Percentiles rank a stretch among this genome's conserved stretches.
phyloP scores from a whole-genome alignment of 176 grass and related monocot genomes.

The Avena insularis region DNA sequence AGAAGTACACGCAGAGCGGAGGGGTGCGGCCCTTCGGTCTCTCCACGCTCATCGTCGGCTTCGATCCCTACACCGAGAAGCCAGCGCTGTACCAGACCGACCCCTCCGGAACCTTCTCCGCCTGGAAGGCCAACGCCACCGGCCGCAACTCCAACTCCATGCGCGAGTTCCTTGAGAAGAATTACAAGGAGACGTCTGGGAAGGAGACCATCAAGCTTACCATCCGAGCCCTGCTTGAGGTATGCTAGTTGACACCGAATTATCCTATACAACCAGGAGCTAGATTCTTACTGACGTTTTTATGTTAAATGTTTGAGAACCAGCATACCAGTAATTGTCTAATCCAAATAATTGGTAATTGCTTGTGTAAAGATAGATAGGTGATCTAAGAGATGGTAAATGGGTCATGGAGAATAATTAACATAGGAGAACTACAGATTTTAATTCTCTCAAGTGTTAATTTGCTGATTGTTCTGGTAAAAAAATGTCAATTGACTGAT shows the following conservation, averaged over 20 bases:
- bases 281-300: slow-evolving; percentile 23
- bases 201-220: slow-evolving; percentile 95
- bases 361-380: not conserved
- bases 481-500: not conserved
- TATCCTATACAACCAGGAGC: not conserved
- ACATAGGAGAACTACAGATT: not conserved
- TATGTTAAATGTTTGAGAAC: not conserved
- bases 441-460: not conserved
- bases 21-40: slow-evolving; percentile 88
- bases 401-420: not conserved
- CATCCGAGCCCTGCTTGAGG: slow-evolving; percentile 88
- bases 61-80: slow-evolving; percentile 77
- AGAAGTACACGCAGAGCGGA: slow-evolving; percentile 93
- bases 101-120: slow-evolving; percentile 89
- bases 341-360: not conserved
- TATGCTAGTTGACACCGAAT: slow-evolving; percentile 35
- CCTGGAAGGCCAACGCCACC: slow-evolving; percentile 95
- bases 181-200: slow-evolving; percentile 96
- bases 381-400: not conserved
- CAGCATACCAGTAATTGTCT: not conserved
- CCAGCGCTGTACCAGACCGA: slow-evolving; percentile 87
- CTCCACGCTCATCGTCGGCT: slow-evolving; percentile 86
- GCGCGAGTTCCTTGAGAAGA: slow-evolving; percentile 96
- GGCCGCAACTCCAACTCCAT: slow-evolving; percentile 95
- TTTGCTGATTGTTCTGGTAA: not conserved